These are phyloP conservation scores for Wallacemonas sp. DNA, from an alignment of 208 protist genomes.

Conservation along the genomic window DNA sequence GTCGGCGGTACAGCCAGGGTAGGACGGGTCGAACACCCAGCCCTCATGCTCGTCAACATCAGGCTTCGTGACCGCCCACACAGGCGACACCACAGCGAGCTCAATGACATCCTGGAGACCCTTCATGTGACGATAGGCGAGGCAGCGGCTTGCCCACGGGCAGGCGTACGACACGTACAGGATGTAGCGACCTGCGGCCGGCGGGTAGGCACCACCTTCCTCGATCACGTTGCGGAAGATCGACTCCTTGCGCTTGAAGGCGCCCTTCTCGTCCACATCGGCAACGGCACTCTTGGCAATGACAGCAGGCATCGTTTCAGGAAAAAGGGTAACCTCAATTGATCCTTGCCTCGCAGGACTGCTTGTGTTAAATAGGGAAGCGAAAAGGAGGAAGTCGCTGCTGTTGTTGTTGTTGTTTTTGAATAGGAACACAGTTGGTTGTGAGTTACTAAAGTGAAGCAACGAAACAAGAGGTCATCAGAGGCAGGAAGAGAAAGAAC, in stretches of 20 bases:
- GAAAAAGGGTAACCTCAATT: too few species aligned
- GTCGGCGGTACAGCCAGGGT: slow-evolving; percentile 46
- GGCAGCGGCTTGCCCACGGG: slow-evolving; percentile 79
- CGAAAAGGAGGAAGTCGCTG: too few species aligned
- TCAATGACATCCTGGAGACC: slow-evolving; percentile 64
- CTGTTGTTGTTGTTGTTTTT: too few species aligned
- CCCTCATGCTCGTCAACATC: slow-evolving; percentile 46
- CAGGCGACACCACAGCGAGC: slow-evolving; percentile 51
- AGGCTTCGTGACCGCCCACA: slow-evolving; percentile 47
- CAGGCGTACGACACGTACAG: slow-evolving; percentile 90
- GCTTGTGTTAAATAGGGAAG: too few species aligned
- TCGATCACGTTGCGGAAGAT: slow-evolving; percentile 57
- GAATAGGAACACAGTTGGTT: too few species aligned
- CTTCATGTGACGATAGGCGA: slow-evolving; percentile 51
- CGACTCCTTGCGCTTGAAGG: slow-evolving; percentile 59
- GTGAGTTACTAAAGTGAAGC: too few species aligned
- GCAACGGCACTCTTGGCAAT: slow-evolving; percentile 25
- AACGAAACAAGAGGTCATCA: too few species aligned
- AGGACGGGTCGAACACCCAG: slow-evolving; percentile 61
- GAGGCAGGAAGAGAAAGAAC: slow-evolving; percentile 22
- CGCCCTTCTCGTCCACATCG: slow-evolving; percentile 52
- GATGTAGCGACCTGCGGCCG: slow-evolving; percentile 75
- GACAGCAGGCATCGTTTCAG: neutral
- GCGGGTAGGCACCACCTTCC: slow-evolving; percentile 34
- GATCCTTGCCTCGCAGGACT: too few species aligned